Base-by-base conservation (phyloP, 2,329 filamentous ascomycete genomes). In the Whalleya microplaca region DNA sequence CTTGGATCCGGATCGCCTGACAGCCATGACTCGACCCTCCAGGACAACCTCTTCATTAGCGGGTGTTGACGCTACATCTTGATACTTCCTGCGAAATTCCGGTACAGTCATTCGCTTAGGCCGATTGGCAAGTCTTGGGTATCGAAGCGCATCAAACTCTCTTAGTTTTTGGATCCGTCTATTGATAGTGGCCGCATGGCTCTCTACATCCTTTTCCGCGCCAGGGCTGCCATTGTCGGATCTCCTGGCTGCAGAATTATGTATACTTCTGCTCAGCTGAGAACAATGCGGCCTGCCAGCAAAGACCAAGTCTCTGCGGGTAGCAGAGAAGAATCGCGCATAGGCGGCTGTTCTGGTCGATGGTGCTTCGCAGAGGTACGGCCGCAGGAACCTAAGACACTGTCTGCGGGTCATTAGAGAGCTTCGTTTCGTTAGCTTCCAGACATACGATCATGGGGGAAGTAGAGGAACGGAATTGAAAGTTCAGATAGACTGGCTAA, bases 1-100 rank as follows among this genome's bases (percentile, higher is more conserved):
- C 74, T 90, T 91, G 65, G 85, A 87, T 64, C 93, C 88, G 20
- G 59, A 53, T 10, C 64, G 67, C 51, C 68, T 67, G 23, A 68
- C 43, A 41, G 66, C 63, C 70, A 68, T 66, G 64, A 72, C 53
- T 27, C 69, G 65, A 20, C 70, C 70, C 42, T 73, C 59, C 2
- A 73, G 68, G 21, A 69, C 65, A 49, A 72, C 63, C 47, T 73
- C 67, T 23, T 70, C 65, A 3, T 64, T 53, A 32, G 57, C 54
- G 41, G 66, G 63, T 4, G 60, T 59, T 18, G 56, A 57, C n/a
- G 51, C 47, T 48, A 63, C 60, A 52, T 66, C 45, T 40, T 63
- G 56, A 50, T 73, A 77, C 58, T 67, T 76, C 52, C 65, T 52
- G 50, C 66, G 72, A 63, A 75, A 82, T 19, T 59, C 69, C 9